A percentile compares a stretch with the other conserved stretches of the same genome.
Conservation (phyloP, 106 monocot species). For the Platanthera zijinensis region DNA sequence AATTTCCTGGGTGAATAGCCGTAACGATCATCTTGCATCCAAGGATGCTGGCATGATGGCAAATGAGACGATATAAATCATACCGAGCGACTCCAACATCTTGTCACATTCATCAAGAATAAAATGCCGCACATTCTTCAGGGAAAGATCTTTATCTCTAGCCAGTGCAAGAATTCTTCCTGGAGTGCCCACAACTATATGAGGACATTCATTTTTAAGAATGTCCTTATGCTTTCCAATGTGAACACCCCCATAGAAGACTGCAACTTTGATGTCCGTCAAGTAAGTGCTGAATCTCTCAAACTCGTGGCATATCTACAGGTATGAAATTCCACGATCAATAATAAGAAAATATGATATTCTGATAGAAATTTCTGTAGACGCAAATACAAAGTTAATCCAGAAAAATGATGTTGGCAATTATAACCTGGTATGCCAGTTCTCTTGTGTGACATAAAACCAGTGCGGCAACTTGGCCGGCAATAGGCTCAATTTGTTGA, state of each 20-base stretch:
- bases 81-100: conserved; percentile 70
- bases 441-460: conserved; percentile 95
- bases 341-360: not conserved
- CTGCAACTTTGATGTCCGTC: conserved; percentile 81
- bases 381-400: not conserved
- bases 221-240: conserved; percentile 82
- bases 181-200: conserved; percentile 96
- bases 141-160: conserved; percentile 80
- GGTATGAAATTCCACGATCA: not conserved
- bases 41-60: too few species aligned
- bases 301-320: conserved; percentile 98
- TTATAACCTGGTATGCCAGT: conserved; percentile 82
- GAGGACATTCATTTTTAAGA: conserved; percentile 95
- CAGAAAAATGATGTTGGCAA: not conserved
- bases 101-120: conserved; percentile 99
- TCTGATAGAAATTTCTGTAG: not conserved
- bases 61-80: conserved; percentile 7
- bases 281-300: conserved; percentile 96
- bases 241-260: conserved; percentile 96
- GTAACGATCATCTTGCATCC: not conserved
- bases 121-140: conserved; percentile 99
- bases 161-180: conserved; percentile 92
- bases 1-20: not conserved
- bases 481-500: conserved; percentile 93
- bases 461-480: conserved; percentile 92